A percentile compares a stretch with the other conserved stretches of the same genome.
Conservation (phyloP, 2,329 filamentous ascomycete genomes). For the Stachybotrys echinatus region DNA sequence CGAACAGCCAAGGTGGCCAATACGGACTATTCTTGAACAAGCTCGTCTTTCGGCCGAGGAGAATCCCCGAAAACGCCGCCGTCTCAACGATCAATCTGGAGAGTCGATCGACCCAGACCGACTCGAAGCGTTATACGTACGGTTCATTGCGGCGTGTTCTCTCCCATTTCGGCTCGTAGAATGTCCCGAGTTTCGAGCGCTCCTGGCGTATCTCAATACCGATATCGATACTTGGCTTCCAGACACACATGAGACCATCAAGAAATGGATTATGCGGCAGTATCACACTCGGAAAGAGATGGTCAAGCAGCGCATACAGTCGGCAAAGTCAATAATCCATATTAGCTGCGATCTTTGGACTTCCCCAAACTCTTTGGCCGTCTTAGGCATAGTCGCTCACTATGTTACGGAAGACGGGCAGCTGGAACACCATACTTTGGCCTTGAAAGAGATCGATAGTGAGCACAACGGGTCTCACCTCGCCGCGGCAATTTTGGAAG, state of each 20-base stretch:
- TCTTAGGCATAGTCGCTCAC: not conserved
- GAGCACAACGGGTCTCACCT: slow-evolving; percentile 5
- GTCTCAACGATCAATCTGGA: slow-evolving; percentile 6
- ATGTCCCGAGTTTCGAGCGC: not conserved
- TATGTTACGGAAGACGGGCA: not conserved
- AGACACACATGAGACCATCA: not conserved
- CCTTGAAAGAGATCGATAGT: slow-evolving; percentile 4
- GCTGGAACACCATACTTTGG: not conserved
- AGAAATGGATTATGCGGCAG: not conserved
- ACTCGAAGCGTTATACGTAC: not conserved
- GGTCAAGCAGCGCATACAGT: not conserved
- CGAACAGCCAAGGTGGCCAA: slow-evolving; percentile 4
- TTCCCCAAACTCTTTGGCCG: not conserved
- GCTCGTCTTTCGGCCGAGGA: slow-evolving; percentile 5
- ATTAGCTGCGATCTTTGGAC: slow-evolving; percentile 1
- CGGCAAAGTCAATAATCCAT: not conserved
- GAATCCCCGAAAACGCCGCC: slow-evolving; percentile 6
- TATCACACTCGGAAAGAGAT: not conserved
- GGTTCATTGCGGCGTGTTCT: not conserved
- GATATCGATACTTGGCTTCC: not conserved
- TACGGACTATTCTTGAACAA: slow-evolving; percentile 6
- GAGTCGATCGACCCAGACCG: slow-evolving; percentile 4
- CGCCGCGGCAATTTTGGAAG: slow-evolving; percentile 3
- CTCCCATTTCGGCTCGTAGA: not conserved
- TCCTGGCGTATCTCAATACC: not conserved